phyloP scores from a whole-genome alignment of 2,329 filamentous ascomycete genomes.

The Paraconiothyrium brasiliense region DNA sequence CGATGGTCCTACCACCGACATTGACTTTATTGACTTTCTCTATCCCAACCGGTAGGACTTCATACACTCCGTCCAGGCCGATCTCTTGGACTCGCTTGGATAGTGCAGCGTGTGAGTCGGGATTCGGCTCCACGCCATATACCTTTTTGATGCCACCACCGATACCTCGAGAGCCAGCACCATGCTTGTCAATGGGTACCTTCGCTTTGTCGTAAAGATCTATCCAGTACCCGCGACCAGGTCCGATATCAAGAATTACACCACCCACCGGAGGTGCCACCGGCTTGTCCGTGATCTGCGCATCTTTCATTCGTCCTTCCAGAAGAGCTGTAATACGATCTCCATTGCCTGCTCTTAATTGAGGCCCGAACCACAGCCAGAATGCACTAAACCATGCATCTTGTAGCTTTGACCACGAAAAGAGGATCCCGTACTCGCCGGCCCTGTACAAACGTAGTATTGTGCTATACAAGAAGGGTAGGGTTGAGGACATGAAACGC shows the following conservation, averaged over 20 bases:
- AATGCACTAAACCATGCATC: slow-evolving; percentile 28
- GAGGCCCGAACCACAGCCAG: slow-evolving; percentile 24
- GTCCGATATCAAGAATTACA: slow-evolving; percentile 27
- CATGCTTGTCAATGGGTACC: slow-evolving; percentile 15
- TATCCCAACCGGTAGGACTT: slow-evolving; percentile 27
- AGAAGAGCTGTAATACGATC: slow-evolving; percentile 26
- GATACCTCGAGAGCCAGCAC: neutral
- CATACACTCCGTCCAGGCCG: slow-evolving; percentile 24
- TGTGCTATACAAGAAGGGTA: slow-evolving; percentile 22
- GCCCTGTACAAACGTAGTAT: slow-evolving; percentile 17
- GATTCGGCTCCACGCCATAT: slow-evolving; percentile 29
- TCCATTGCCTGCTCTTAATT: slow-evolving; percentile 22
- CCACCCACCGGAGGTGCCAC: slow-evolving; percentile 24
- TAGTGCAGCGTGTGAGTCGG: slow-evolving; percentile 19
- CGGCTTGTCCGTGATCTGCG: slow-evolving; percentile 17
- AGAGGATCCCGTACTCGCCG: slow-evolving; percentile 11
- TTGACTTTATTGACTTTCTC: slow-evolving; percentile 17
- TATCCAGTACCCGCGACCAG: slow-evolving; percentile 30
- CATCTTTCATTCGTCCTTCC: slow-evolving; percentile 25
- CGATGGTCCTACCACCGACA: slow-evolving; percentile 8
- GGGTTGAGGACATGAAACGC: slow-evolving; percentile 24
- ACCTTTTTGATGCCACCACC: slow-evolving; percentile 21
- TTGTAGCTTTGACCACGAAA: slow-evolving; percentile 23
- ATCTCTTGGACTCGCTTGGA: slow-evolving; percentile 16
- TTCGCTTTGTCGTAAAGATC: slow-evolving; percentile 23